Percentiles rank a stretch among this genome's conserved stretches.
These are phyloP conservation scores for Aspergillus nidulans DNA, from an alignment of 495 filamentous ascomycete species.

Conservation along the genomic window DNA sequence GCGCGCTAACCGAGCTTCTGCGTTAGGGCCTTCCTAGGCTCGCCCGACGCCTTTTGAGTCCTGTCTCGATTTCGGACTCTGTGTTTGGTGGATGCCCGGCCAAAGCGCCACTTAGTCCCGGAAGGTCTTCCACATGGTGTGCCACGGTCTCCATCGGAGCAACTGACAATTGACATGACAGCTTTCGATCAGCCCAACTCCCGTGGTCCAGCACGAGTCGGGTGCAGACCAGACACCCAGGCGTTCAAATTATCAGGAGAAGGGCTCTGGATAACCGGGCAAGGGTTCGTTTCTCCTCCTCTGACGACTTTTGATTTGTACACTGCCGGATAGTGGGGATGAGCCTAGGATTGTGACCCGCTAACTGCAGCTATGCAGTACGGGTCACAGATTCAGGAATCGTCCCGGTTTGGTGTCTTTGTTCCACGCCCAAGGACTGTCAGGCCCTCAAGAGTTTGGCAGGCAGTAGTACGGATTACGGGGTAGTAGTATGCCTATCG, in stretches of 20 bases:
- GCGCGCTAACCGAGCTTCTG: constrained; percentile 16
- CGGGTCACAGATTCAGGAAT: background rate
- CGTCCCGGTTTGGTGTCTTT: constrained; percentile 10
- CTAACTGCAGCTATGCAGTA: constrained; percentile 1
- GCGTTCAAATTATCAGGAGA: background rate
- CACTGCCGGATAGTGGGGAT: constrained; percentile 15
- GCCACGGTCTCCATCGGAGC: constrained; percentile 10
- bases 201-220: constrained; percentile 13
- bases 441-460: background rate
- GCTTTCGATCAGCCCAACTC: constrained; percentile 2
- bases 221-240: constrained; percentile 12
- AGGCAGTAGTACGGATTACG: too few species aligned
- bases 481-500: background rate
- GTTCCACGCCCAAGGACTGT: constrained; percentile 16
- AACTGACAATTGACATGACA: background rate
- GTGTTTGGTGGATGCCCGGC: constrained; percentile 25
- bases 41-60: background rate
- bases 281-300: constrained; percentile 21
- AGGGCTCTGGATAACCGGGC: constrained; percentile 4
- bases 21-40: constrained; percentile 3
- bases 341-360: constrained; percentile 16
- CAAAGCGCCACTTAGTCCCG: constrained; percentile 21
- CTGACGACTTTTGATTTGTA: constrained; percentile 20
- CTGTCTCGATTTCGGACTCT: constrained; percentile 18
- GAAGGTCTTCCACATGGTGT: constrained; percentile 25